Base-by-base conservation (phyloP, 2,329 filamentous ascomycete genomes). In the Fusarium subtropicale region DNA sequence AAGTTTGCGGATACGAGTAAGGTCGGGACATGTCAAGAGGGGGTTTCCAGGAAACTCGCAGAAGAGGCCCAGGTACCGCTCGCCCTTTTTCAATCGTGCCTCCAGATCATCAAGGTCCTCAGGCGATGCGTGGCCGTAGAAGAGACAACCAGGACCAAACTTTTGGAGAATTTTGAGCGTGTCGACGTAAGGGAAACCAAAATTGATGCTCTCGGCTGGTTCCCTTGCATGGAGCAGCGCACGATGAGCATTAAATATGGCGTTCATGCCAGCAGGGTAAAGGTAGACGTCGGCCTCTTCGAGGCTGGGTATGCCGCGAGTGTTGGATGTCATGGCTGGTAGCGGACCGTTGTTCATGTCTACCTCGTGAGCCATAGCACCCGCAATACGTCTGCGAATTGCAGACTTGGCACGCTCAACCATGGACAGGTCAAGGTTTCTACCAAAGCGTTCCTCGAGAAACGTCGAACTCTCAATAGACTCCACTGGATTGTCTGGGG, bases 161-260 rank as follows among this genome's bases (percentile, higher is more conserved):
- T 98, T 99, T 77, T 98, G 85, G 7, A 98, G 83, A 51, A 97
- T 93, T 78, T 99, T 99, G 56, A 98, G 86, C 0, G 96, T 97
- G 79, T 99, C 96, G 54, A 97, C 93, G 74, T 99, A 99, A 0
- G 96, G 94, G 73, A 99, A 99, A n/a, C 96, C 96, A 75, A 93
- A 97, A 75, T 91, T 94, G 76, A 99, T 89, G 78, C 93, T 97
- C 79, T 92, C 92, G 63, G 87, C 76, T 10, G 85, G 81, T 5
- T 89, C 89, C 38, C 90, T 87, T 1, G 88, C 85, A 53, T 84
- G 82, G 66, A 95, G 82, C 52, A 97, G 82, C 44, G 88, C 88
- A 50, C 91, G 89, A 77, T 99, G 96, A 0, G 92, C 87, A 72
- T 93, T 93, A 82, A 93, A 99, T 45, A 99, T 97, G 53, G 95